Conservation (phyloP, 148 eudicot genomes). For the Chenopodium suecicum region DNA sequence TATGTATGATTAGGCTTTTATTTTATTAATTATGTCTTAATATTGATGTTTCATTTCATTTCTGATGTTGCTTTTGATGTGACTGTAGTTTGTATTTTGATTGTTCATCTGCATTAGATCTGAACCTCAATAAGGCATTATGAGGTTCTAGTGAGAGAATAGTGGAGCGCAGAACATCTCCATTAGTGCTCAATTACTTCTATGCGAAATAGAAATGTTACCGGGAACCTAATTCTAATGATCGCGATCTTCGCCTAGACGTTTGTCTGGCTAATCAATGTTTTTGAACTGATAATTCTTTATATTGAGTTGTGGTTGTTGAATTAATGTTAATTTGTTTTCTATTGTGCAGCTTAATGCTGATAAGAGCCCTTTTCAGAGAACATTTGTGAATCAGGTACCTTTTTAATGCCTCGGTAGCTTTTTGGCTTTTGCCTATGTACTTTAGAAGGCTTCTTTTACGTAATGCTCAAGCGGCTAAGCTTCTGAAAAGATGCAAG, state of each 20-base stretch:
- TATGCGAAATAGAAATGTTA: not conserved
- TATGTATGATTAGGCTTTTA: slow-evolving; percentile 9
- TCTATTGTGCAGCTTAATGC: slow-evolving; percentile 76
- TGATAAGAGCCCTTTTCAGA: slow-evolving; percentile 95
- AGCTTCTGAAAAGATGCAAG: not conserved
- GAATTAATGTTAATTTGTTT: slow-evolving; percentile 15
- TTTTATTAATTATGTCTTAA: not conserved
- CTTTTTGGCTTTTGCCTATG: not conserved
- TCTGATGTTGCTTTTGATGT: no score
- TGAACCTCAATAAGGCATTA: no score
- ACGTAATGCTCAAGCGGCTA: not conserved
- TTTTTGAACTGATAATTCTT: not conserved
- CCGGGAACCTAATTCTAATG: no score
- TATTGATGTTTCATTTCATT: not conserved
- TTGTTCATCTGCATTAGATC: no score
- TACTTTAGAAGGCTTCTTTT: not conserved
- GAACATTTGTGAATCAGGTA: slow-evolving; percentile 99
- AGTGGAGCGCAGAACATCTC: not conserved
- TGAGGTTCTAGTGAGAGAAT: no score
- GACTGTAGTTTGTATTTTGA: no score
- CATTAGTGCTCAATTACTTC: not conserved
- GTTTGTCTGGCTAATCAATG: no score
- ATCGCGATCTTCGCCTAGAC: no score
- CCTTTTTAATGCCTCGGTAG: not conserved
- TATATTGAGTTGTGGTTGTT: not conserved